Base-by-base conservation (phyloP, 2,329 filamentous ascomycete species). In the Penicillium sp. region DNA sequence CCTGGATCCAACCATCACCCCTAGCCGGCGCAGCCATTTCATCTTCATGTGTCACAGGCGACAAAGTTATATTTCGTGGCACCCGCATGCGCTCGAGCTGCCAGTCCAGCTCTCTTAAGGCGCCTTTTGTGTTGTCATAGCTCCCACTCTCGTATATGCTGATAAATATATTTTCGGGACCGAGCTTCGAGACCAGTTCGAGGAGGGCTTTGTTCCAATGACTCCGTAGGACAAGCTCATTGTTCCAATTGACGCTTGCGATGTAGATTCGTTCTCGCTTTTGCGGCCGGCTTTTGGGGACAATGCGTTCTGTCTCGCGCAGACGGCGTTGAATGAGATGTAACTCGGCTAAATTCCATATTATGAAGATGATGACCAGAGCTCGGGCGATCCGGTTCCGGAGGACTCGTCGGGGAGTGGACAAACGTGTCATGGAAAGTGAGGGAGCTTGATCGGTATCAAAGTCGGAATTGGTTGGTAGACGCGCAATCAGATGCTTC, bases 141-240 rank as follows among this genome's bases (percentile, higher is more conserved):
- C 84, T 88, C 5, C 87, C 87, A 62, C 84, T 87, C 69, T 90
- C 87, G 55, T 83, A 81, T 29, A 90, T 79, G 56, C 82, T 84
- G 38, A 91, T 79, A 65, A 81, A 90, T 2, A 90, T 81, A 65
- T 89, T 89, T 3, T 83, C 76, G 0, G 79, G 72, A 0, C 87
- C 87, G 4, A 89, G 72, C 6, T 76, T 73, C 42, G 79, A 73
- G 5, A 81, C 78, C 18, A 90, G 73, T 2, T 80, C 74, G 7
- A 87, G 55, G 2, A 90, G 74, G 0, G 84, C 84, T 6, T 78
- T 70, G 58, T 79, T 84, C 87, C 87, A 90, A 61, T 85, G 79
- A 5, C 75, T 74, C 7, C 81, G 78, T 2, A 90, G 76, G 23
- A 89, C 74, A 1, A 69, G 67, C 55, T 81, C 87, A 58, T 83